Percentiles rank a stretch among this genome's conserved stretches.
These are phyloP conservation scores for Colletotrichum cereale DNA, from an alignment of 2,329 filamentous ascomycete genomes.

Conservation along the genomic window DNA sequence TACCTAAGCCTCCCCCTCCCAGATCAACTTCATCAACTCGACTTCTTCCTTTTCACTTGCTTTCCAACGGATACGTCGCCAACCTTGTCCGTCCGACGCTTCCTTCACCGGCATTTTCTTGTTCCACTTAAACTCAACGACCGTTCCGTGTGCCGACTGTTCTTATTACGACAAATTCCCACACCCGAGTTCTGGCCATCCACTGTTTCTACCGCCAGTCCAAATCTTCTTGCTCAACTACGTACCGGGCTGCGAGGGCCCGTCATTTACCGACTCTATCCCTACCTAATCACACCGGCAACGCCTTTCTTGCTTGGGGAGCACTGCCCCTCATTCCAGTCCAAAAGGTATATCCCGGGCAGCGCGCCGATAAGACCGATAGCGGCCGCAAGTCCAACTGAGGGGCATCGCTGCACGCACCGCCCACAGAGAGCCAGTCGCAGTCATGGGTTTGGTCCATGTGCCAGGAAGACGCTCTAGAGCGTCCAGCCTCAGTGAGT, in stretches of 20 bases:
- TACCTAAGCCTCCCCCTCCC: constrained; percentile 3
- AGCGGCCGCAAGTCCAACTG: constrained; percentile 32
- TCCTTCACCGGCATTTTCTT: constrained; percentile 22
- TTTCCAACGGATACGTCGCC: constrained; percentile 22
- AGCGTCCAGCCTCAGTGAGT: constrained; percentile 41
- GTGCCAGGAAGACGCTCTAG: constrained; percentile 42
- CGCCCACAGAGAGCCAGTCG: constrained; percentile 37
- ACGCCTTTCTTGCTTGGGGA: constrained; percentile 15
- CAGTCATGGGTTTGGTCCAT: constrained; percentile 43
- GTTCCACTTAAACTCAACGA: constrained; percentile 6
- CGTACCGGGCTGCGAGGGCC: constrained; percentile 29
- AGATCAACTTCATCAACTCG: constrained; percentile 3
- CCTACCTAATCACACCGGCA: constrained; percentile 7
- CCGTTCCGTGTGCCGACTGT: neutral
- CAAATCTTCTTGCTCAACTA: constrained; percentile 2
- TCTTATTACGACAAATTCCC: constrained; percentile 32
- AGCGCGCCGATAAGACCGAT: constrained; percentile 38
- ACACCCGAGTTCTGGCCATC: constrained; percentile 12
- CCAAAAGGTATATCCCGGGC: constrained; percentile 33
- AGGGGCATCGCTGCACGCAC: constrained; percentile 38
- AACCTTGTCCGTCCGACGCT: constrained; percentile 10
- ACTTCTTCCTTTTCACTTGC: constrained; percentile 8
- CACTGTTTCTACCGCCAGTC: constrained; percentile 23
- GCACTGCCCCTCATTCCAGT: constrained; percentile 39
- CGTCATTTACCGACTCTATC: constrained; percentile 36